These are phyloP conservation scores for Botrytis porri DNA, from an alignment of 2,329 filamentous ascomycete genomes.

Conservation along the genomic window DNA sequence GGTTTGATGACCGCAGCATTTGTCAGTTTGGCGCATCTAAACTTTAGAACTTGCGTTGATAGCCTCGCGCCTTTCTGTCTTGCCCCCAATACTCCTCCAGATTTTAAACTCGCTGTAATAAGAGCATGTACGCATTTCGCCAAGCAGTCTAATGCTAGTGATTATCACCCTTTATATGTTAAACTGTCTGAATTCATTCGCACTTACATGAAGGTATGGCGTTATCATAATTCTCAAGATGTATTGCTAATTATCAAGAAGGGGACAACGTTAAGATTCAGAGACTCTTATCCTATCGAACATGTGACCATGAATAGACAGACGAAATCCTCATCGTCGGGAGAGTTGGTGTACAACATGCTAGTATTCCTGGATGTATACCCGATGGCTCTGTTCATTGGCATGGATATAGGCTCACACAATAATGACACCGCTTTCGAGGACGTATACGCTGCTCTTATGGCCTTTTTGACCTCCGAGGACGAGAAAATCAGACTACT, in stretches of 20 bases:
- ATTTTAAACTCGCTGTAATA: slow-evolving; percentile 61
- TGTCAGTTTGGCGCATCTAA: slow-evolving; percentile 61
- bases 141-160: slow-evolving; percentile 47
- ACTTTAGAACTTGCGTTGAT: slow-evolving; percentile 56
- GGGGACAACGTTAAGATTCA: slow-evolving; percentile 27
- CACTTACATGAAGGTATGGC: slow-evolving; percentile 52
- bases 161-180: slow-evolving; percentile 55
- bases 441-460: slow-evolving; percentile 34
- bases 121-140: slow-evolving; percentile 63
- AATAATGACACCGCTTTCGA: slow-evolving; percentile 41
- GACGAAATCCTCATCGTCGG: slow-evolving; percentile 42
- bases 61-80: slow-evolving; percentile 57
- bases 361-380: slow-evolving; percentile 56
- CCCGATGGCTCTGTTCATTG: slow-evolving; percentile 49
- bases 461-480: slow-evolving; percentile 35
- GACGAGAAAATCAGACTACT: slow-evolving; percentile 37
- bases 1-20: slow-evolving; percentile 65
- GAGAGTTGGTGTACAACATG: slow-evolving; percentile 50
- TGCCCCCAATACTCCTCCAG: slow-evolving; percentile 52
- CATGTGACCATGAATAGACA: slow-evolving; percentile 42
- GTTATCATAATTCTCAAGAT: not conserved
- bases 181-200: slow-evolving; percentile 56
- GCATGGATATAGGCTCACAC: slow-evolving; percentile 39
- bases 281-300: slow-evolving; percentile 39
- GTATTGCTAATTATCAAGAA: slow-evolving; percentile 26